Evolutionary conservation across 805 yeast genomes (phyloP).

Genomic region (Saitoella complicata): DNA sequence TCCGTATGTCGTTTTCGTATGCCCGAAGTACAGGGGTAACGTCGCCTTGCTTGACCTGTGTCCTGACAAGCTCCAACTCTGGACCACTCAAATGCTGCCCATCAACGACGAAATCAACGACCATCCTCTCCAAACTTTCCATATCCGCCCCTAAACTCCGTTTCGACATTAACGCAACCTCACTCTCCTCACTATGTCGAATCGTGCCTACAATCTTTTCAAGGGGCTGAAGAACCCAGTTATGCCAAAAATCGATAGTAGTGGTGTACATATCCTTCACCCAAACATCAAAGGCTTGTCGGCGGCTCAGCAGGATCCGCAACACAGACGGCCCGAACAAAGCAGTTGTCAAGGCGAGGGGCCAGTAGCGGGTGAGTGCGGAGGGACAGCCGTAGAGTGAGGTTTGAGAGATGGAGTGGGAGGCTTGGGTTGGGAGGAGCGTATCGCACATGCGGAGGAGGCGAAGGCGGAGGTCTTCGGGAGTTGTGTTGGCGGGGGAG

Average conservation of each 20-base stretch:
- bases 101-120: conserved; percentile 46
- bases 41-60: conserved; percentile 54
- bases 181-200: conserved; percentile 62
- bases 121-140: conserved; percentile 75
- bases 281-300: conserved; percentile 37
- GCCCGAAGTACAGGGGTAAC: conserved; percentile 60
- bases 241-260: conserved; percentile 44
- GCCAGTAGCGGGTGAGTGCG: conserved; percentile 46
- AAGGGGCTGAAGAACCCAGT: conserved; percentile 75
- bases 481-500: too few species aligned
- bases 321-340: conserved; percentile 33
- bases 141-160: conserved; percentile 66
- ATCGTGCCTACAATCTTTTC: conserved; percentile 58
- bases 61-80: conserved; percentile 23
- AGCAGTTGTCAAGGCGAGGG: conserved; percentile 27
- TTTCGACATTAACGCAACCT: conserved; percentile 62
- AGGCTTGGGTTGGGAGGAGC: conserved; percentile 10
- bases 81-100: conserved; percentile 1
- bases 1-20: conserved; percentile 59
- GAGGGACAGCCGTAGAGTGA: conserved; percentile 25
- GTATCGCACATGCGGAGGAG: conserved; percentile 4
- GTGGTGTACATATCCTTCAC: conserved; percentile 27
- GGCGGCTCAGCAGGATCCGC: conserved; percentile 34
- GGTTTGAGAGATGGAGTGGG: conserved; percentile 4
- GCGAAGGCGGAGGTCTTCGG: too few species aligned